Conservation (phyloP, 495 filamentous ascomycete genomes). For the Neohortaea acidophila region DNA sequence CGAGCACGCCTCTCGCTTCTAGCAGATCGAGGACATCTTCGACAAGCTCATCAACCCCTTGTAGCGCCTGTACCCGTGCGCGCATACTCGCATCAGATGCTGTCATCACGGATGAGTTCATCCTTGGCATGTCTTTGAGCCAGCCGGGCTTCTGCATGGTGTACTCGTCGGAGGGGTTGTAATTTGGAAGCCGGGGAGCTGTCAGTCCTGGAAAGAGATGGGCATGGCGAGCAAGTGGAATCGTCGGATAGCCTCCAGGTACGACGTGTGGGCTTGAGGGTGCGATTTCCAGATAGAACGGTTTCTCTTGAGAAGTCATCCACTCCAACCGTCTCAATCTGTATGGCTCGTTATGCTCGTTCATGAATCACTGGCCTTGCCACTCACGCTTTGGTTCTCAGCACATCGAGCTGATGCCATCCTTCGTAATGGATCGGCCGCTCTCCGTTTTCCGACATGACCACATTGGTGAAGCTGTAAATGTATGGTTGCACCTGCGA, state of each 20-base stretch:
- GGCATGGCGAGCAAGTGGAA: constrained; percentile 23
- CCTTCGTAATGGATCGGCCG: constrained; percentile 15
- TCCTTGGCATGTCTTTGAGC: constrained; percentile 37
- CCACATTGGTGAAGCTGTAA: constrained; percentile 53
- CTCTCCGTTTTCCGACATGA: constrained; percentile 46
- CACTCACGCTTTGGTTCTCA: constrained; percentile 44
- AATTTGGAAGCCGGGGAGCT: constrained; percentile 37
- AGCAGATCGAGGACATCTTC: constrained; percentile 38
- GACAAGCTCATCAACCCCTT: constrained; percentile 55
- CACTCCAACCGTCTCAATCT: not conserved
- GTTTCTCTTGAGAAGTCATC: constrained; percentile 23
- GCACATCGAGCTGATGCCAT: constrained; percentile 43
- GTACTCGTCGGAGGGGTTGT: constrained; percentile 14
- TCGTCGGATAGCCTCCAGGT: not conserved
- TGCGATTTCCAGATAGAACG: constrained; percentile 52
- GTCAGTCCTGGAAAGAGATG: constrained; percentile 32
- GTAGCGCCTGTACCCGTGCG: constrained; percentile 44
- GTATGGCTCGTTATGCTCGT: constrained; percentile 35
- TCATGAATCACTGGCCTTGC: too few species aligned
- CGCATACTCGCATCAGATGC: constrained; percentile 54
- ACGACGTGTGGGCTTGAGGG: constrained; percentile 46
- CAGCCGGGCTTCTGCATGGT: constrained; percentile 42
- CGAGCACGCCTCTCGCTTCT: constrained; percentile 36
- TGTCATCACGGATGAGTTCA: constrained; percentile 38
- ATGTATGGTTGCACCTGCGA: constrained; percentile 41